phyloP scores from a whole-genome alignment of 2,329 filamentous ascomycete genomes.

The Phyllosticta citrichinensis region DNA sequence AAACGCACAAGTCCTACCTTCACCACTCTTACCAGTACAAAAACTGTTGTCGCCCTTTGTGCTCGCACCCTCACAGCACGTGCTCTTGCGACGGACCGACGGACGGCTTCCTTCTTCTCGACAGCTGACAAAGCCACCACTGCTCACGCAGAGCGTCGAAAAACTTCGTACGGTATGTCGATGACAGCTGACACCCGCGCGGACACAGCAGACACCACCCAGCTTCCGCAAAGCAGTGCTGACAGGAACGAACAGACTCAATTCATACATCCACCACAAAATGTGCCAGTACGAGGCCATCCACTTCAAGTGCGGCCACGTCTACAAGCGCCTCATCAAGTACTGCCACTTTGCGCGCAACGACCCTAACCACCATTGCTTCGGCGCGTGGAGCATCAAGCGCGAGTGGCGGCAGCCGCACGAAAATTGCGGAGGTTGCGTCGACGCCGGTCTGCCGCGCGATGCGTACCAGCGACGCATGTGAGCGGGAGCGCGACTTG shows the following conservation, averaged over 20 bases:
- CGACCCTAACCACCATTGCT: constrained; percentile 59
- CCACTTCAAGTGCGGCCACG: constrained; percentile 55
- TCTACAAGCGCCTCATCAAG: constrained; percentile 48
- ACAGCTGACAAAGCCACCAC: neutral
- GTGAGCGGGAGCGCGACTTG: neutral
- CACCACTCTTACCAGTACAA: neutral
- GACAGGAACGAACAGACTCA: too few relatives aligned
- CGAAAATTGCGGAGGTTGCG: constrained; percentile 44
- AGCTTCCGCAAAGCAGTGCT: too few relatives aligned
- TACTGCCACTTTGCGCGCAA: constrained; percentile 70
- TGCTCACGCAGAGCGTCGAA: neutral
- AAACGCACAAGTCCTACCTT: neutral
- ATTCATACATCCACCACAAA: neutral
- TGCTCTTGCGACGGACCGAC: neutral
- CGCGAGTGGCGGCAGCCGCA: constrained; percentile 50
- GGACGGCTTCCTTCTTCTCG: neutral
- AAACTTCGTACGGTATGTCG: too few relatives aligned
- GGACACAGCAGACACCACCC: too few relatives aligned
- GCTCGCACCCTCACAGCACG: neutral
- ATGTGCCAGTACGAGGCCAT: constrained; percentile 69
- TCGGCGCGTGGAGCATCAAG: constrained; percentile 53
- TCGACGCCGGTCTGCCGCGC: constrained; percentile 16
- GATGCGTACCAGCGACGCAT: neutral
- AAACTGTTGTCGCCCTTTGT: neutral
- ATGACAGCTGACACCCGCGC: too few relatives aligned